Base-by-base conservation (phyloP, 2,329 filamentous ascomycete species). In the Scleromitrula shiraiana region DNA sequence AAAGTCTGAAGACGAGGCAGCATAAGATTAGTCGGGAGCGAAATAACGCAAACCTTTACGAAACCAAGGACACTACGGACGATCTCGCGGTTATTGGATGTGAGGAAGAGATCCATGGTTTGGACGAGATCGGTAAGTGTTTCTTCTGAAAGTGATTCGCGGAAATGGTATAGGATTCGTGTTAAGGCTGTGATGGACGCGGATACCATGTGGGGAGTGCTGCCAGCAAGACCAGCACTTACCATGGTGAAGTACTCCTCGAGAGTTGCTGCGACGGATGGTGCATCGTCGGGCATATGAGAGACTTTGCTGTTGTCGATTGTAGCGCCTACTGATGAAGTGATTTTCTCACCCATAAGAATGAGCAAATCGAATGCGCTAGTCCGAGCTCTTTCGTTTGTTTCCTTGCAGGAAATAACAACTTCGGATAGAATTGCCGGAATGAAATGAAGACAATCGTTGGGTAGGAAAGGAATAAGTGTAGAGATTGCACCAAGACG, bases 181-280 rank as follows among this genome's bases (percentile, higher is more conserved):
- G 89, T 93, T 30, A 98, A 77, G 12, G 93, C 91, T 0, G 89
- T 97, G 64, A 98, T 90, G n/a, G 88, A 89, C 0, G 93, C 93
- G 6, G 88, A 95, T 53, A 97, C 90, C 89, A 97, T 96, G 70
- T 97, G 91, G 26, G 93, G 90, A 9, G 89, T 91, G 59, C 83
- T 85, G 49, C 90, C 91, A 2, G 91, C 93, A 45, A 98, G 77
- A 69, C 93, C 93, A 41, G 93, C 93, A 56, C 88, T 95, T 24
- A 97, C 86, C 93, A 98, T 98, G 47, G 91, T 96, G 70, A 97
- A 88, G 69, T 89, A 97, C 67, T 97, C 93, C 61, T 97, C 91
- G 30, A 98, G 78, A 35, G 78, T 90, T 17, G 93, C 91, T 2
- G 78, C 74, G 4, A 84, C 89, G 26, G 82, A 73, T 2, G 87